These are phyloP conservation scores for Monosporascus cannonballus DNA, from an alignment of 2,329 filamentous ascomycete genomes.

Conservation along the genomic window DNA sequence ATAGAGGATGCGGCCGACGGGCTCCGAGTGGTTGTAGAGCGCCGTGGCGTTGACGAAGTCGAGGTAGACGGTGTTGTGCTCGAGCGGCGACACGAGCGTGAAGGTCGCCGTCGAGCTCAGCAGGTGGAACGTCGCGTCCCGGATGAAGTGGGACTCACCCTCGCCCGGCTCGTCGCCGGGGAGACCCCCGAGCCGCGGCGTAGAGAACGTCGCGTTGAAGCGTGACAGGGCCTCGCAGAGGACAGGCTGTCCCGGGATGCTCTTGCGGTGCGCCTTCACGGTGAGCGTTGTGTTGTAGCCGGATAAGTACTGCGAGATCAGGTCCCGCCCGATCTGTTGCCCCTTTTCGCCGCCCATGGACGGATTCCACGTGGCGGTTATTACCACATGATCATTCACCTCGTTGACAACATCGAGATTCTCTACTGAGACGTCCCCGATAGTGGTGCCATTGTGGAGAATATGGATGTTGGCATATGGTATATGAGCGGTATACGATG, in stretches of 20 bases:
- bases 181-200: slow-evolving; percentile 56
- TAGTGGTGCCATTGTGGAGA: slow-evolving; percentile 62
- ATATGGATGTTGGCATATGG: slow-evolving; percentile 76
- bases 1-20: slow-evolving; percentile 72
- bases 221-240: slow-evolving; percentile 68
- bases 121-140: slow-evolving; percentile 80
- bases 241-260: slow-evolving; percentile 66
- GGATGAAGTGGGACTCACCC: slow-evolving; percentile 63
- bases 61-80: slow-evolving; percentile 66
- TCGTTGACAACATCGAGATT: slow-evolving; percentile 61
- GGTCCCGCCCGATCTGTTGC: slow-evolving; percentile 56
- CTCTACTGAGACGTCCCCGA: slow-evolving; percentile 68
- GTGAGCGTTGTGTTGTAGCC: slow-evolving; percentile 79
- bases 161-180: slow-evolving; percentile 43
- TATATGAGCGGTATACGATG: slow-evolving; percentile 74
- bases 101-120: slow-evolving; percentile 84
- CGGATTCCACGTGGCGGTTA: slow-evolving; percentile 72
- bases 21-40: slow-evolving; percentile 73
- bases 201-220: slow-evolving; percentile 64
- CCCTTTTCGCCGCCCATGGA: slow-evolving; percentile 56
- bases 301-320: slow-evolving; percentile 83
- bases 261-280: slow-evolving; percentile 62
- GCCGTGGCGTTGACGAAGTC: slow-evolving; percentile 79
- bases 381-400: slow-evolving; percentile 62
- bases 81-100: slow-evolving; percentile 71